Conservation (phyloP, 2,329 filamentous ascomycete species). For the Cucurbitaria berberidis region DNA sequence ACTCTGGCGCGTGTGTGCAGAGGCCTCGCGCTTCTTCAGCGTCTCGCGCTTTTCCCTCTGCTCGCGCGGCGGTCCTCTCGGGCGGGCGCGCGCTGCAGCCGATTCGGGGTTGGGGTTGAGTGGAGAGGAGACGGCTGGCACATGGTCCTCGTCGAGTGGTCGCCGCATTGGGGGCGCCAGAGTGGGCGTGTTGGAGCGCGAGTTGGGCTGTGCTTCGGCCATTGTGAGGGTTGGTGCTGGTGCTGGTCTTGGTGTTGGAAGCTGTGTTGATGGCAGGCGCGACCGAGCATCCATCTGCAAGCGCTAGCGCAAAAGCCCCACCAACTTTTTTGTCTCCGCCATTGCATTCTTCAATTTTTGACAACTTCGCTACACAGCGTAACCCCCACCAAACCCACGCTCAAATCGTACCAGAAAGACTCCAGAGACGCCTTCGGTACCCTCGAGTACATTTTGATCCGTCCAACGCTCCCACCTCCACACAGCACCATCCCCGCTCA, state of each 20-base stretch:
- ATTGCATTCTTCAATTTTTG: constrained; percentile 13
- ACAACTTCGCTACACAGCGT: background rate
- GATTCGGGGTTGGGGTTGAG: constrained; percentile 70
- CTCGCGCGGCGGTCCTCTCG: constrained; percentile 47
- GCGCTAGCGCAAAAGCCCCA: constrained; percentile 17
- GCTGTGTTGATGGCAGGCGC: constrained; percentile 7
- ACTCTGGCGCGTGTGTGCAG: constrained; percentile 45
- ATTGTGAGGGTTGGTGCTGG: constrained; percentile 26
- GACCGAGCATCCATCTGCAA: constrained; percentile 1
- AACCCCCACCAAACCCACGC: background rate
- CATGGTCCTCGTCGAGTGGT: constrained; percentile 71
- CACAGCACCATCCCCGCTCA: background rate
- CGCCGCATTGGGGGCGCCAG: constrained; percentile 65
- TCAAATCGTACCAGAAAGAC: background rate
- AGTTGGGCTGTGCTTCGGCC: constrained; percentile 43
- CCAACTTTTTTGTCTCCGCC: constrained; percentile 18
- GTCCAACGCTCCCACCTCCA: background rate
- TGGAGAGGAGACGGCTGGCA: constrained; percentile 73
- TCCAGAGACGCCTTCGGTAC: background rate
- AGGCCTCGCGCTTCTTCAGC: constrained; percentile 60
- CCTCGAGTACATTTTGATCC: background rate
- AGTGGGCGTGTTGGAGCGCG: constrained; percentile 46
- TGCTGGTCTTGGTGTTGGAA: background rate
- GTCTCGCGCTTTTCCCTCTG: constrained; percentile 61
- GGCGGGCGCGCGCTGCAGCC: constrained; percentile 50